Evolutionary conservation across 2,329 filamentous ascomycete genomes (phyloP).

Genomic region (Fusarium veterinarium): DNA sequence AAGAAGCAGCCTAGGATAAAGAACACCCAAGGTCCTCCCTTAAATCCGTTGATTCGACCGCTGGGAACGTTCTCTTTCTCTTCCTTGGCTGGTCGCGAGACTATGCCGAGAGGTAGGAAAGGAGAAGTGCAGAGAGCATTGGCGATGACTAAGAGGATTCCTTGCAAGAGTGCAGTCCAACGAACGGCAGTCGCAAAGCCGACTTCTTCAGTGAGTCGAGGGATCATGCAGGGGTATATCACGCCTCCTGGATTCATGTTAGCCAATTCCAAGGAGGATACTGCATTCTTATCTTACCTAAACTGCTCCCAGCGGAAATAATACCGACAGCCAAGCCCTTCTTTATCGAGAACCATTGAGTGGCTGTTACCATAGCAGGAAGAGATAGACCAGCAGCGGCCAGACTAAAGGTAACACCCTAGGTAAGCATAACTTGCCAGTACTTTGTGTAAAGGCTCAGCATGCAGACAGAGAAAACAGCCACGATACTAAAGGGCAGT

Average conservation of each 20-base stretch:
- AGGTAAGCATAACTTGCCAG: background rate
- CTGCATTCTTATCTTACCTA: background rate
- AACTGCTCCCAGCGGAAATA: background rate
- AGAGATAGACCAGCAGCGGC: background rate
- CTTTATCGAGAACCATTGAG: constrained; percentile 1
- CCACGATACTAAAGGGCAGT: background rate
- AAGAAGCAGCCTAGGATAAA: constrained; percentile 1
- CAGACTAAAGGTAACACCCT: background rate
- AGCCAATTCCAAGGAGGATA: background rate
- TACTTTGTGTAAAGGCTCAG: background rate
- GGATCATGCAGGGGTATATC: background rate
- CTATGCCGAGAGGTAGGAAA: background rate
- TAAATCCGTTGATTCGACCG: background rate
- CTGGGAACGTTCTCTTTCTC: background rate
- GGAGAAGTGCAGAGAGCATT: background rate
- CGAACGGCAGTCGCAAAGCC: background rate
- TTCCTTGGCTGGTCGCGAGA: background rate
- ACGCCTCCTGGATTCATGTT: background rate
- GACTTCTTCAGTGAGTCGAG: background rate
- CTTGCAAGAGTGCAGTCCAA: background rate
- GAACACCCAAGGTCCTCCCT: background rate
- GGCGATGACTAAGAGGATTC: background rate
- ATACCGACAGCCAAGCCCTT: constrained; percentile 1
- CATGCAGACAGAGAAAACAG: background rate
- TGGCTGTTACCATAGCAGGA: background rate